Base-by-base conservation (phyloP, 805 yeast genomes). In the Metschnikowia rubicola region DNA sequence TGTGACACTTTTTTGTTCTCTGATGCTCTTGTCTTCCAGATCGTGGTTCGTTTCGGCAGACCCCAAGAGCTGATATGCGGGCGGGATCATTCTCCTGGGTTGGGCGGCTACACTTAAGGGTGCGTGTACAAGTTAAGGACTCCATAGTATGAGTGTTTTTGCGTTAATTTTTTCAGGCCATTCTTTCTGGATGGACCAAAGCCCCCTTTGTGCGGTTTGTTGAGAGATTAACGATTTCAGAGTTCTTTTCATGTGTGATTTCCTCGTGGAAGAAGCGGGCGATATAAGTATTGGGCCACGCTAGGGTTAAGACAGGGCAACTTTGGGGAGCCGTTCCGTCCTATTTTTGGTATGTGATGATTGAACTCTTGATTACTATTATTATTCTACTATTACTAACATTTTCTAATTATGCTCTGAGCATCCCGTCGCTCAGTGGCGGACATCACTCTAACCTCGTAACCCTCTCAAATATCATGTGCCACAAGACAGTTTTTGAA, bases 31-130 rank as follows among this genome's bases (percentile, higher is more conserved):
- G 52, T 53, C 51, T 47, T 19, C 35, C 15, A 38, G 51, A 53
- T 28, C 13, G 8, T 9, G 10, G 35, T 30, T 35, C 40, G 21
- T 17, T 11, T 32, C 32, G 12, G 12, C 35, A 35, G 37, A 43
- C 37, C 49, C 44, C 58, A 53, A 55, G 53, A 48, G 56, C 52
- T 38, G 51, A 52, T 36, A 37, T 48, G 52, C 53, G 47, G 48
- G 39, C 49, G 35, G 50, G 43, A 30, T 33, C 41, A 9, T 37
- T 52, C 42, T 36, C 39, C 15, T 44, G 43, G 37, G 41, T 32
- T 40, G 36, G n/a, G 35, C n/a, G 43, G 50, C 46, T 43, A 17
- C n/a, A 37, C 54, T 32, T 38, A 51, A 44, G 51, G 13, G 34
- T 35, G 39, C 7, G 43, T 17, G 35, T 12, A 15, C 17, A 15